Percentiles rank a stretch among this genome's conserved stretches.
Evolutionary conservation across 345 rosid species (phyloP).

Genomic region (Lepidium aucheri): DNA sequence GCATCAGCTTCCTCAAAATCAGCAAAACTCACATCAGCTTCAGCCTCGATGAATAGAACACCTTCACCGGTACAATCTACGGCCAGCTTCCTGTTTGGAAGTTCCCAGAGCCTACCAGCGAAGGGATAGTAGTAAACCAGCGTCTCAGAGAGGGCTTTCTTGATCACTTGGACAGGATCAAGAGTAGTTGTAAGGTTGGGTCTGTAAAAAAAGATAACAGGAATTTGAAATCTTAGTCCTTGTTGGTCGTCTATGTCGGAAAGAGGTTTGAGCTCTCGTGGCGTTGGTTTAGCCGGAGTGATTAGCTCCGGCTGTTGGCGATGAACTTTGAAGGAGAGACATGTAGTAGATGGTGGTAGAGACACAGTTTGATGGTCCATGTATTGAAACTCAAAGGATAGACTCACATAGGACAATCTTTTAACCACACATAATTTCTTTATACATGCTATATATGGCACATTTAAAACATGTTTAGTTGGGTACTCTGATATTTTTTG

Average conservation of each 20-base stretch:
- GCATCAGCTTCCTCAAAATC: slow-evolving; percentile 33
- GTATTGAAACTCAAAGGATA: slow-evolving; percentile 6
- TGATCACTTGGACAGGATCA: slow-evolving; percentile 37
- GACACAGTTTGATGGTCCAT: slow-evolving; percentile 4
- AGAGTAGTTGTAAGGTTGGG: slow-evolving; percentile 14
- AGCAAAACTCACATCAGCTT: slow-evolving; percentile 37
- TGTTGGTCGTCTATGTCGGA: slow-evolving; percentile 39
- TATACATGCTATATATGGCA: too few species aligned
- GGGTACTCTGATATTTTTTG: too few species aligned
- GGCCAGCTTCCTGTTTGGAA: slow-evolving; percentile 33
- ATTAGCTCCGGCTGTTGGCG: slow-evolving; percentile 26
- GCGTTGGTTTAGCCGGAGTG: slow-evolving; percentile 29
- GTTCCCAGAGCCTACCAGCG: slow-evolving; percentile 49
- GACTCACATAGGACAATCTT: not conserved
- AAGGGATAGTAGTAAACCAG: slow-evolving; percentile 46
- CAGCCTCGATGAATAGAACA: slow-evolving; percentile 41
- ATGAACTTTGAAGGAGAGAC: slow-evolving; percentile 25
- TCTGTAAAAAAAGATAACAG: slow-evolving; percentile 20
- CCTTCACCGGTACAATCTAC: slow-evolving; percentile 60
- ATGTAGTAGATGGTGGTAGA: not conserved
- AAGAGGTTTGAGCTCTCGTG: slow-evolving; percentile 27
- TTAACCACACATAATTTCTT: not conserved
- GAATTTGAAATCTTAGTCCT: slow-evolving; percentile 29
- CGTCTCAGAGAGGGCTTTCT: slow-evolving; percentile 30
- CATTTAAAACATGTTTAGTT: too few species aligned